Conservation (phyloP, 768 basidiomycete species). For the Epithele typhae region DNA sequence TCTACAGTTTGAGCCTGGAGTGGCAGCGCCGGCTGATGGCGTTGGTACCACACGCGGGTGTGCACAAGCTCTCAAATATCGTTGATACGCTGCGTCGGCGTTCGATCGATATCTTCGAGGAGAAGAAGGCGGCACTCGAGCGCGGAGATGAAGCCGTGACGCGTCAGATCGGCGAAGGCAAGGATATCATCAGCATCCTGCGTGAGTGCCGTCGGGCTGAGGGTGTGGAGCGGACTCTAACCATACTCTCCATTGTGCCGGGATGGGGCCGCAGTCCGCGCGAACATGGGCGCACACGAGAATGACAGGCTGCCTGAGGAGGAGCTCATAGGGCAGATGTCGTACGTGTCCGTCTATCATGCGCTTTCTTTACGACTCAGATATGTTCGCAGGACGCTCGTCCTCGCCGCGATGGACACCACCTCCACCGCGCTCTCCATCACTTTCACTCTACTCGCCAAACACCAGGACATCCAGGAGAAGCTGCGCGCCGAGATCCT, state of each 20-base stretch:
- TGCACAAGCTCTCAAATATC: constrained; percentile 1
- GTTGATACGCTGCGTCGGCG: not conserved
- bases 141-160: constrained; percentile 21
- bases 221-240: not conserved
- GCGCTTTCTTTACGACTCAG: too few species aligned
- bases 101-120: constrained; percentile 25
- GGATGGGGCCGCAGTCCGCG: constrained; percentile 11
- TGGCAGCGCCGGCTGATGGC: not conserved
- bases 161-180: constrained; percentile 28
- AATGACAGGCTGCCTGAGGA: constrained; percentile 17
- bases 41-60: not conserved
- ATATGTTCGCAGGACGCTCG: constrained; percentile 26
- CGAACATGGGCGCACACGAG: constrained; percentile 12
- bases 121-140: constrained; percentile 26
- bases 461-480: constrained; percentile 31
- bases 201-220: constrained; percentile 35
- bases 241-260: not conserved
- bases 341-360: constrained; percentile 2
- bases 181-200: constrained; percentile 48
- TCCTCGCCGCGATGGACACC: constrained; percentile 24
- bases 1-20: not conserved
- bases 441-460: constrained; percentile 18
- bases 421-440: constrained; percentile 20
- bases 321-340: constrained; percentile 18
- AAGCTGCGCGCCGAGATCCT: constrained; percentile 23